Conservation (phyloP, 2,329 filamentous ascomycete genomes). For the Aspergillus sergii region DNA sequence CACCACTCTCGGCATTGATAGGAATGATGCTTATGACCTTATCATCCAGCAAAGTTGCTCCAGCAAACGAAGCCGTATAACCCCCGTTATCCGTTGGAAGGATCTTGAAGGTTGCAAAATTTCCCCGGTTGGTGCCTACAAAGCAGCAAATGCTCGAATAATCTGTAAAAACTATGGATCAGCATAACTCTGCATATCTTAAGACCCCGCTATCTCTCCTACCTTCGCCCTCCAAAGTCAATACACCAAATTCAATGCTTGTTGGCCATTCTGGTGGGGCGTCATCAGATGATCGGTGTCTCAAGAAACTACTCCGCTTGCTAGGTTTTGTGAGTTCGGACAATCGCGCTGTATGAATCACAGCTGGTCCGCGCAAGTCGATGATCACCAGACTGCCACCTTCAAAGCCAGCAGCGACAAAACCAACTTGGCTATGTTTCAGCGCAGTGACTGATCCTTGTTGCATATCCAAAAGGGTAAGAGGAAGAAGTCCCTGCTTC, state of each 20-base stretch:
- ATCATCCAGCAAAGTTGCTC: slow-evolving; percentile 67
- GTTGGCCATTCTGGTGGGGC: slow-evolving; percentile 72
- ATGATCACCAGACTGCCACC: slow-evolving; percentile 78
- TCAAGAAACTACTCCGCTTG: slow-evolving; percentile 72
- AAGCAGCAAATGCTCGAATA: slow-evolving; percentile 95
- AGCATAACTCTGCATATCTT: slow-evolving; percentile 18
- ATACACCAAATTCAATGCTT: slow-evolving; percentile 83
- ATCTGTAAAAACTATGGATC: slow-evolving; percentile 45
- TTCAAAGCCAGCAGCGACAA: slow-evolving; percentile 84
- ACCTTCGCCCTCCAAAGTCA: slow-evolving; percentile 89
- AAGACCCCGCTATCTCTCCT: slow-evolving; percentile 14
- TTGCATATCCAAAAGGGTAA: slow-evolving; percentile 79
- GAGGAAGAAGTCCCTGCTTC: slow-evolving; percentile 79
- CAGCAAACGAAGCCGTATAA: slow-evolving; percentile 73
- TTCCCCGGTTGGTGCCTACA: slow-evolving; percentile 82
- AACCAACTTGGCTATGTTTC: slow-evolving; percentile 88
- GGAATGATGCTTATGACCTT: slow-evolving; percentile 75
- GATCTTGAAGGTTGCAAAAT: slow-evolving; percentile 86
- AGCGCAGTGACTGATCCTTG: slow-evolving; percentile 78
- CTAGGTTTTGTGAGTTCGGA: slow-evolving; percentile 75
- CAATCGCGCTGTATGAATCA: slow-evolving; percentile 76
- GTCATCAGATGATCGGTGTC: slow-evolving; percentile 53
- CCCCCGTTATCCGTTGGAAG: slow-evolving; percentile 69
- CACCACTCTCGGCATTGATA: slow-evolving; percentile 76
- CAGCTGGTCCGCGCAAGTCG: slow-evolving; percentile 81